Evolutionary conservation across 768 basidiomycete species (phyloP).

Genomic region (Lentinus brumalis): DNA sequence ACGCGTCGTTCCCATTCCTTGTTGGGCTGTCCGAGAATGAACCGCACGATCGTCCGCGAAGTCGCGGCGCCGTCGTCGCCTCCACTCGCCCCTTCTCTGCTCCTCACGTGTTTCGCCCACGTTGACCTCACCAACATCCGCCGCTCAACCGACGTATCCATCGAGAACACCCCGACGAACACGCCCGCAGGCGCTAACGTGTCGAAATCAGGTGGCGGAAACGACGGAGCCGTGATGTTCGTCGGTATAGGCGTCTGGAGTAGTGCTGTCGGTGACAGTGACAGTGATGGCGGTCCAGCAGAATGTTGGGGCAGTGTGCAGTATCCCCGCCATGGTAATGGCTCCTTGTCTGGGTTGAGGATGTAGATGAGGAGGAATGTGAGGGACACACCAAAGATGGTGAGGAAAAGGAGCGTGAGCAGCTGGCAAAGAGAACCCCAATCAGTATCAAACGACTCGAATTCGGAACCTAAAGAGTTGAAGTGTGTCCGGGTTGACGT

Average conservation of each 20-base stretch:
- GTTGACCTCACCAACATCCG: conserved; percentile 86
- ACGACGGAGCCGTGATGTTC: conserved; percentile 43
- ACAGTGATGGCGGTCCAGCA: conserved; percentile 44
- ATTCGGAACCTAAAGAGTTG: too few species aligned
- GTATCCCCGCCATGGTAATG: conserved; percentile 92
- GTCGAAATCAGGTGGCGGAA: conserved; percentile 77
- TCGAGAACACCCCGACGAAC: conserved; percentile 88
- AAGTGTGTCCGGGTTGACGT: conserved; percentile 10
- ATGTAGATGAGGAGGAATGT: conserved; percentile 90
- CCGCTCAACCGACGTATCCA: conserved; percentile 82
- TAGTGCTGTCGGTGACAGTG: conserved; percentile 41
- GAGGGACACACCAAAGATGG: conserved; percentile 77
- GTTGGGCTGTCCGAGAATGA: conserved; percentile 84
- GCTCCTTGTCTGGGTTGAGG: conserved; percentile 94
- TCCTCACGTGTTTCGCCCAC: conserved; percentile 84
- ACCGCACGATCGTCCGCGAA: conserved; percentile 83
- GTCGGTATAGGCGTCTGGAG: conserved; percentile 40
- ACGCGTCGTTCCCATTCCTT: conserved; percentile 79
- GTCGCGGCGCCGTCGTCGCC: conserved; percentile 75
- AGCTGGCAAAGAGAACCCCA: conserved; percentile 42
- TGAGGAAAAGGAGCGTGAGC: conserved; percentile 73
- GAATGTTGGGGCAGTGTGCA: conserved; percentile 70
- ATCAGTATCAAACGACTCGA: background rate
- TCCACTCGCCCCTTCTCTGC: conserved; percentile 68
- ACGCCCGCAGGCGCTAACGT: conserved; percentile 80